Conservation (phyloP, 2,329 filamentous ascomycete species). For the Zasmidium cellare region DNA sequence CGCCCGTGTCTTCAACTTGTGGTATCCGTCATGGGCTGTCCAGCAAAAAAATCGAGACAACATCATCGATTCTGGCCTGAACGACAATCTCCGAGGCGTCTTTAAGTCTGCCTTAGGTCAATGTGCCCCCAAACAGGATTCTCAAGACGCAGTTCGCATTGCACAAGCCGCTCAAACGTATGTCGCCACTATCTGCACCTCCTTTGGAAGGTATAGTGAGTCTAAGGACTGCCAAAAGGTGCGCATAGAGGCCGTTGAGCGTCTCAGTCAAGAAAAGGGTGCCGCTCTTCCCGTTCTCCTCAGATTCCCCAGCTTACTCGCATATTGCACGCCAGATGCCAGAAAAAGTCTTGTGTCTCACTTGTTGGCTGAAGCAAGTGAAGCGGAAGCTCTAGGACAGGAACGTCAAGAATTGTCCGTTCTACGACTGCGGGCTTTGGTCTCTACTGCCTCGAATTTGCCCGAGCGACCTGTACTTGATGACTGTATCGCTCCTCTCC, state of each 20-base stretch:
- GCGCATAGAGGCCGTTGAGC: slow-evolving; percentile 6
- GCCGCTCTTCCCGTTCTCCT: slow-evolving; percentile 1
- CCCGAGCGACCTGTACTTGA: background rate
- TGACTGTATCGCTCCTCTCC: background rate
- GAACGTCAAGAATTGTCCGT: background rate
- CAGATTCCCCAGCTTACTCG: background rate
- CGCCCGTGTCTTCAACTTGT: slow-evolving; percentile 18
- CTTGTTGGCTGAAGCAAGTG: background rate
- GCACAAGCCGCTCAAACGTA: slow-evolving; percentile 12
- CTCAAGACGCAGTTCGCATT: background rate
- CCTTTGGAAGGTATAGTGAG: slow-evolving; percentile 9
- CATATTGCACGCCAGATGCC: background rate
- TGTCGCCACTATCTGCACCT: slow-evolving; percentile 13
- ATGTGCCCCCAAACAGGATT: background rate
- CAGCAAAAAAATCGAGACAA: slow-evolving; percentile 4
- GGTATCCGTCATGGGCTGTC: slow-evolving; percentile 21
- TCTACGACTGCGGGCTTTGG: background rate
- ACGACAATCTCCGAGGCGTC: background rate
- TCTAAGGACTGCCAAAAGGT: background rate
- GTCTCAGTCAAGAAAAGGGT: background rate
- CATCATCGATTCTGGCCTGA: background rate
- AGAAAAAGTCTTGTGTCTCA: background rate
- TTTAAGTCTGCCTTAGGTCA: background rate
- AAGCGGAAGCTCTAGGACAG: background rate
- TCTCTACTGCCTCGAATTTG: background rate